These are phyloP conservation scores for Boletellus sp. DNA, from an alignment of 768 basidiomycete species.

Conservation along the genomic window DNA sequence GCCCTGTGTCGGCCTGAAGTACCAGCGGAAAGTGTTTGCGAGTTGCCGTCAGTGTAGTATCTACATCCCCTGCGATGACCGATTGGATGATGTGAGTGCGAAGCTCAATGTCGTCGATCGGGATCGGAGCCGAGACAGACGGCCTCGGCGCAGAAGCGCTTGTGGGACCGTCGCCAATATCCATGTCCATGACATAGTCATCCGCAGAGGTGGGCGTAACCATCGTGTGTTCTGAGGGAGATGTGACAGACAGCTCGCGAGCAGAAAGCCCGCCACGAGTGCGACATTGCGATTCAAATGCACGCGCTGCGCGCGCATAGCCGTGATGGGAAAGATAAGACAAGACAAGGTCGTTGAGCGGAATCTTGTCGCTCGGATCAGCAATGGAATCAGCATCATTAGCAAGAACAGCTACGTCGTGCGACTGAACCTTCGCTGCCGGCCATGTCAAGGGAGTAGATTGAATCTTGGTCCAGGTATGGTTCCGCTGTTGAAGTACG, in stretches of 20 bases:
- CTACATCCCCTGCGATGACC: constrained; percentile 67
- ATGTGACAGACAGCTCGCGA: constrained; percentile 1
- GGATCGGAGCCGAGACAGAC: constrained; percentile 14
- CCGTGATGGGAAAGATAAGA: constrained; percentile 85
- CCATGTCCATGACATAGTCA: constrained; percentile 50
- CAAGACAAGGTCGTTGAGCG: constrained; percentile 70
- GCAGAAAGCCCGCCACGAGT: constrained; percentile 23
- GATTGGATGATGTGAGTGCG: constrained; percentile 71
- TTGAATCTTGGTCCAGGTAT: constrained; percentile 66
- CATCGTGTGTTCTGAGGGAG: constrained; percentile 1
- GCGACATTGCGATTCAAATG: constrained; percentile 55
- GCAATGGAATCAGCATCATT: constrained; percentile 13
- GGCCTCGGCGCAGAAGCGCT: constrained; percentile 9
- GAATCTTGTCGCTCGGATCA: constrained; percentile 52
- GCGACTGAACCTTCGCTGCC: constrained; percentile 14
- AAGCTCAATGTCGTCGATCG: constrained; percentile 54
- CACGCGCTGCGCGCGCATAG: constrained; percentile 65
- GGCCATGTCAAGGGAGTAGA: constrained; percentile 50
- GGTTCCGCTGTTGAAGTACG: constrained; percentile 65
- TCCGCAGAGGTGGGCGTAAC: constrained; percentile 18
- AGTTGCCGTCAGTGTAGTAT: constrained; percentile 58
- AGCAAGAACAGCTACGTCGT: constrained; percentile 4
- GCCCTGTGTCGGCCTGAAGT: constrained; percentile 60
- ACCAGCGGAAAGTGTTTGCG: constrained; percentile 57
- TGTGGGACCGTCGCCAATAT: constrained; percentile 25